Percentiles rank a stretch among this genome's conserved stretches.
phyloP scores from a whole-genome alignment of 2,329 filamentous ascomycete genomes.

The Colletotrichum viniferum region DNA sequence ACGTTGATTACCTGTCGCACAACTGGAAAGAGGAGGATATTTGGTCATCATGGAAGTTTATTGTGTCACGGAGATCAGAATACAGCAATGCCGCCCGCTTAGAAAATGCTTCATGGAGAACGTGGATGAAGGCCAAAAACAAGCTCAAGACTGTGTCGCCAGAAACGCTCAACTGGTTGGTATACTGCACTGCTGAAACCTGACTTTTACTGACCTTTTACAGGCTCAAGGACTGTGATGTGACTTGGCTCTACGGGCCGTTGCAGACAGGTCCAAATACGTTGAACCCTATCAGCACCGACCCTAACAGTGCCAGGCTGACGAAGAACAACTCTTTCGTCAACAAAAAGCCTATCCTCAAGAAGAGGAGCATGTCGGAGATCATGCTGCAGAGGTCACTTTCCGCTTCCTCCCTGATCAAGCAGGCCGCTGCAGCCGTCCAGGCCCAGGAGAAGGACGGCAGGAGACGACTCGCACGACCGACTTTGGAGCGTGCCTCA shows the following conservation, averaged over 20 bases:
- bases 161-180: slow-evolving; percentile 91
- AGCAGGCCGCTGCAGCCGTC: slow-evolving; percentile 85
- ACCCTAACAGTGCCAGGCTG: slow-evolving; percentile 43
- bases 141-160: slow-evolving; percentile 86
- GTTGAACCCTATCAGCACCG: slow-evolving; percentile 49
- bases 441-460: slow-evolving; percentile 76
- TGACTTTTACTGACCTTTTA: slow-evolving; percentile 10
- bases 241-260: slow-evolving; percentile 96
- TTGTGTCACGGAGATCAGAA: slow-evolving; percentile 77
- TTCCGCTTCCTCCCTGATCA: slow-evolving; percentile 85
- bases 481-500: slow-evolving; percentile 64
- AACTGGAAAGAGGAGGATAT: slow-evolving; percentile 96
- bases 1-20: slow-evolving; percentile 95
- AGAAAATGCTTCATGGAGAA: slow-evolving; percentile 97
- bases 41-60: slow-evolving; percentile 96
- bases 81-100: slow-evolving; percentile 83
- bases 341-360: slow-evolving; percentile 87
- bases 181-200: slow-evolving; percentile 21
- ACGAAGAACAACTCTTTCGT: slow-evolving; percentile 68
- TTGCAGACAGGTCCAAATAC: slow-evolving; percentile 74
- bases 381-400: slow-evolving; percentile 90
- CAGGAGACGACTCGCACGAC: slow-evolving; percentile 50
- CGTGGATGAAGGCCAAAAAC: slow-evolving; percentile 93
- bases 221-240: slow-evolving; percentile 96
- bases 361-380: slow-evolving; percentile 96